phyloP scores from a whole-genome alignment of 1,139 yeast genomes.

The Zygosaccharomyces sapae region DNA sequence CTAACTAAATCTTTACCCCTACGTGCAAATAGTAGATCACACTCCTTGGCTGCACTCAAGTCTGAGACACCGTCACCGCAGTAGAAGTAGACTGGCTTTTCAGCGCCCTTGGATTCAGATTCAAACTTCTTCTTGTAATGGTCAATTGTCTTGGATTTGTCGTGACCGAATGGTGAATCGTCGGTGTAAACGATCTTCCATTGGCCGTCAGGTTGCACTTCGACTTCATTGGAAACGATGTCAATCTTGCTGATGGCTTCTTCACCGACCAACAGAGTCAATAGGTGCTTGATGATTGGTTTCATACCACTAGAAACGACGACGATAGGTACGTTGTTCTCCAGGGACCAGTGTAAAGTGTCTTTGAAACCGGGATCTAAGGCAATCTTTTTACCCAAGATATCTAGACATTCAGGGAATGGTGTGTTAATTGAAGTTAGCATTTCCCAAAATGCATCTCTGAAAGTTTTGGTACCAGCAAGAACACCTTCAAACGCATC shows the following conservation, averaged over 20 bases:
- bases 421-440: slow-evolving; percentile 72
- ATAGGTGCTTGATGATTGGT: slow-evolving; percentile 77
- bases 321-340: slow-evolving; percentile 67
- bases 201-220: slow-evolving; percentile 48
- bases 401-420: slow-evolving; percentile 76
- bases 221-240: slow-evolving; percentile 77
- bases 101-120: slow-evolving; percentile 39
- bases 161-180: slow-evolving; percentile 87
- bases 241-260: slow-evolving; percentile 70
- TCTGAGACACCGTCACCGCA: slow-evolving; percentile 98
- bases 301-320: slow-evolving; percentile 90
- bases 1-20: slow-evolving; percentile 85
- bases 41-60: slow-evolving; percentile 89
- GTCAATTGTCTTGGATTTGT: slow-evolving; percentile 77
- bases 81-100: slow-evolving; percentile 65
- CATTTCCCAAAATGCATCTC: slow-evolving; percentile 83
- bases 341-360: slow-evolving; percentile 75
- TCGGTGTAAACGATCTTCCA: slow-evolving; percentile 89
- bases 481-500: slow-evolving; percentile 69
- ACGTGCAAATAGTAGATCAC: slow-evolving; percentile 89
- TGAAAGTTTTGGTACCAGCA: slow-evolving; percentile 62
- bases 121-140: slow-evolving; percentile 49
- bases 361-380: slow-evolving; percentile 87
- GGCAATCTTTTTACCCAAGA: slow-evolving; percentile 53
- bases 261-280: slow-evolving; percentile 68